phyloP scores from a whole-genome alignment of 495 filamentous ascomycete genomes.

The Penicillium chermesinum region DNA sequence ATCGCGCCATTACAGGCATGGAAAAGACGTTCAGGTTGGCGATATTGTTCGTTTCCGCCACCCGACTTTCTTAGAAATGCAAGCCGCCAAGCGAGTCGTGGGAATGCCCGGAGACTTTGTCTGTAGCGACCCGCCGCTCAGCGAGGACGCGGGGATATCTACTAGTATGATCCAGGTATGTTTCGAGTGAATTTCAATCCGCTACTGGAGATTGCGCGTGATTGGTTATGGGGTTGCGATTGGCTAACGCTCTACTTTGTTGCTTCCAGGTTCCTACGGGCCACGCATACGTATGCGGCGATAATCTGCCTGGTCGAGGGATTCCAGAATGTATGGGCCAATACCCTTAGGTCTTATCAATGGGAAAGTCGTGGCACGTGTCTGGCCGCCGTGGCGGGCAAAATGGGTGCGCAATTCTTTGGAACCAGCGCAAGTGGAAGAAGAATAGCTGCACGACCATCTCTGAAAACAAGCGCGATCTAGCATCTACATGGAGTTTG shows the following conservation, averaged over 20 bases:
- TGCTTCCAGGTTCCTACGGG: slow-evolving; percentile 73
- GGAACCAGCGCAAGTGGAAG: slow-evolving; percentile 32
- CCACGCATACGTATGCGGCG: slow-evolving; percentile 83
- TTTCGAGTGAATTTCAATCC: slow-evolving; percentile 25
- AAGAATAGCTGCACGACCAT: slow-evolving; percentile 4
- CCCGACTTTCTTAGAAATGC: slow-evolving; percentile 57
- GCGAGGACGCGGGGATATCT: slow-evolving; percentile 29
- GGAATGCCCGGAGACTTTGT: slow-evolving; percentile 92
- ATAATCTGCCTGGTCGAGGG: slow-evolving; percentile 80
- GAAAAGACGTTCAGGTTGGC: slow-evolving; percentile 66
- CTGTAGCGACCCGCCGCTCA: slow-evolving; percentile 56
- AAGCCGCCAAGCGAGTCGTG: slow-evolving; percentile 74
- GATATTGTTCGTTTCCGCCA: slow-evolving; percentile 76
- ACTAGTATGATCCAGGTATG: slow-evolving; percentile 69
- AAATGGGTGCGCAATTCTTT: slow-evolving; percentile 50
- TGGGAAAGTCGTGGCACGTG: slow-evolving; percentile 74
- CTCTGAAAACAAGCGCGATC: not conserved
- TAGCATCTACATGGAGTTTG: slow-evolving; percentile 29
- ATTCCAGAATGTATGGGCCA: slow-evolving; percentile 82
- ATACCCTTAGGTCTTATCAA: slow-evolving; percentile 76
- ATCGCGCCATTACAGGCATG: slow-evolving; percentile 59
- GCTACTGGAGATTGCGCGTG: too few relatives aligned
- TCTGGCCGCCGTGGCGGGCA: slow-evolving; percentile 48
- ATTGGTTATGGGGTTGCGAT: slow-evolving; percentile 1
- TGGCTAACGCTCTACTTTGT: slow-evolving; percentile 1